Evolutionary conservation across 371 early-diverging fungal species (phyloP), one percentile per base, ranked within the genome.

Genomic region (Syncephalis plumigaleata): DNA sequence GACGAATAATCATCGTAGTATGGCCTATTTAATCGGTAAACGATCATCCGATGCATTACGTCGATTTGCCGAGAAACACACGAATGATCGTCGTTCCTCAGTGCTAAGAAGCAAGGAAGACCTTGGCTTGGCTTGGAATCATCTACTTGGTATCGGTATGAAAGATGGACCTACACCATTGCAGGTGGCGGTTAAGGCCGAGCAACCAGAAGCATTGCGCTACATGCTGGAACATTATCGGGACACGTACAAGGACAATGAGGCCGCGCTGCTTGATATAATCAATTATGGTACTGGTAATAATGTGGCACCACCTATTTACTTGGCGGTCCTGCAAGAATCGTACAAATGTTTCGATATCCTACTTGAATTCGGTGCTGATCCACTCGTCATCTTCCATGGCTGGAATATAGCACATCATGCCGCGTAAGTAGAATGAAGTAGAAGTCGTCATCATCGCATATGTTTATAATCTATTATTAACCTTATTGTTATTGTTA

Each of bases 291-390:
- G 18, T 23, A 7, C 36, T 3, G n/a, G 20, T 43, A 27, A 1
- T 15, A 13, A 9, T 9, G 3, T 9, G 20, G 4, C 26, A 0
- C 38, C 44, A 23, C 36, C 45, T 20, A 44, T 50, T 21, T 13
- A 38, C 37, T 21, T 25, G 2, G 51, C 51, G 0, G 37, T 25
- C 15, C 8, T 2, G 4, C 3, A 13, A 7, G 37, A 24, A 7
- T 21, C 22, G 1, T 36, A 9, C 0, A 38, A 44, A 26, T 50
- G 44, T 37, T 9, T 50, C 9, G 27, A 45, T 38, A 24, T 18
- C 20, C 39, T 50, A 24, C 22, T 50, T 36, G 51, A 50, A 38
- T 16, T 38, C 8, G 51, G 51, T 23, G 51, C 45, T 21, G 39
- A 50, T 38, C 45, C 51, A 27, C 21, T 50, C 4, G 8, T 18